Percentiles rank a stretch among this genome's conserved stretches.
Evolutionary conservation across 257 asterid genomes (phyloP).

Genomic region (Gentiana straminea): DNA sequence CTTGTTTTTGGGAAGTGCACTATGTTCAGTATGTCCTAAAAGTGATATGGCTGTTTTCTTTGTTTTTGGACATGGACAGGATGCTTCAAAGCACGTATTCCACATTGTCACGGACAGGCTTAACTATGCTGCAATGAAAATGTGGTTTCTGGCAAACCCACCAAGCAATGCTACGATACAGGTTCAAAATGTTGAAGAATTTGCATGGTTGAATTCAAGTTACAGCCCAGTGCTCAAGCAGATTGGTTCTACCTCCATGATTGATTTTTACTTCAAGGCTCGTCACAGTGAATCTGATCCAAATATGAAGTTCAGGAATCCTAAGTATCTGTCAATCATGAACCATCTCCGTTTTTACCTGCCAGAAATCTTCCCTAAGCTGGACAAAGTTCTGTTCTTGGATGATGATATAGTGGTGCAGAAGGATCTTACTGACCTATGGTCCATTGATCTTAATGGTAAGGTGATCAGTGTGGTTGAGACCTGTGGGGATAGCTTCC

Average conservation of each 20-base stretch:
- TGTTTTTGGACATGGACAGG: slow-evolving; percentile 27
- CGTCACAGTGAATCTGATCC: slow-evolving; percentile 70
- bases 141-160: slow-evolving; percentile 92
- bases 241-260: slow-evolving; percentile 65
- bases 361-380: slow-evolving; percentile 83
- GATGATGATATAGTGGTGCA: slow-evolving; percentile 87
- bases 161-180: slow-evolving; percentile 60
- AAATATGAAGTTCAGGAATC: slow-evolving; percentile 79
- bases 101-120: slow-evolving; percentile 87
- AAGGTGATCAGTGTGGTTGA: slow-evolving; percentile 96
- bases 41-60: not conserved
- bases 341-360: slow-evolving; percentile 93
- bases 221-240: slow-evolving; percentile 92
- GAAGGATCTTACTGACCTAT: slow-evolving; percentile 66
- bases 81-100: slow-evolving; percentile 67
- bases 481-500: slow-evolving; percentile 93
- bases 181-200: slow-evolving; percentile 77
- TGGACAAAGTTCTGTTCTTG: slow-evolving; percentile 70
- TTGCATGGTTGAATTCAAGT: slow-evolving; percentile 88
- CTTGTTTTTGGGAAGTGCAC: not conserved
- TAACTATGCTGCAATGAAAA: slow-evolving; percentile 84
- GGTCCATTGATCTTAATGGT: slow-evolving; percentile 72
- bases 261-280: slow-evolving; percentile 71
- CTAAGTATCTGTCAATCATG: slow-evolving; percentile 92
- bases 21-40: not conserved